phyloP scores from a whole-genome alignment of 2,329 filamentous ascomycete genomes.

The Aureobasidium leucospermi region DNA sequence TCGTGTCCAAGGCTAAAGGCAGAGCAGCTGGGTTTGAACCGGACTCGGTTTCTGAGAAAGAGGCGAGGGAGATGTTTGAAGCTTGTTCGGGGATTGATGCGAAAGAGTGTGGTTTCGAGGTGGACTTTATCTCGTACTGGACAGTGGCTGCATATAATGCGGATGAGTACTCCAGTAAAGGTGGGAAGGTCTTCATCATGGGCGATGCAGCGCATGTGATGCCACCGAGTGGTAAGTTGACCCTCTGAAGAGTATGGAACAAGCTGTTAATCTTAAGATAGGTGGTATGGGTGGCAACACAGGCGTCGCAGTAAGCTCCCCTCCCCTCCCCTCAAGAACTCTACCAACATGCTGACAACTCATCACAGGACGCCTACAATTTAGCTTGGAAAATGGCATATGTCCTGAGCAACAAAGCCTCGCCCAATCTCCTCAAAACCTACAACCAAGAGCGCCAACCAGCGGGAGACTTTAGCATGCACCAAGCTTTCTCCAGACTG shows the following conservation, averaged over 20 bases:
- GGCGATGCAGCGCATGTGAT: constrained; percentile 30
- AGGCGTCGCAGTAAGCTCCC: background rate
- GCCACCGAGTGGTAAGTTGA: background rate
- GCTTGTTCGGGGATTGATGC: background rate
- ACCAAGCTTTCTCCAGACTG: constrained; percentile 7
- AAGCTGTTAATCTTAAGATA: background rate
- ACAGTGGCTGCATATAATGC: background rate
- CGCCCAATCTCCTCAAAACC: background rate
- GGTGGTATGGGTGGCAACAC: background rate
- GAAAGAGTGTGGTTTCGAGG: background rate
- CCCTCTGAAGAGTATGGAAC: no score
- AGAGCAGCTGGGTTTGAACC: background rate
- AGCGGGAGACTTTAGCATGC: constrained; percentile 5
- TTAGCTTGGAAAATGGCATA: background rate
- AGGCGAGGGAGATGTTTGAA: constrained; percentile 2
- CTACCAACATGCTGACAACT: background rate
- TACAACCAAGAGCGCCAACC: constrained; percentile 3
- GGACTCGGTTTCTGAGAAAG: background rate
- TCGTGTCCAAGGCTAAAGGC: constrained; percentile 18
- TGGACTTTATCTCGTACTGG: constrained; percentile 13
- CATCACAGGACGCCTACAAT: background rate
- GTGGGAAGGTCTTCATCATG: constrained; percentile 22
- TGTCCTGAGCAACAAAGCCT: background rate
- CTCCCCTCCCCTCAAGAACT: background rate
- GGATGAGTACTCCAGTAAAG: background rate